Evolutionary conservation across 2,329 filamentous ascomycete genomes (phyloP).

Genomic region (Fusarium caatingaense): DNA sequence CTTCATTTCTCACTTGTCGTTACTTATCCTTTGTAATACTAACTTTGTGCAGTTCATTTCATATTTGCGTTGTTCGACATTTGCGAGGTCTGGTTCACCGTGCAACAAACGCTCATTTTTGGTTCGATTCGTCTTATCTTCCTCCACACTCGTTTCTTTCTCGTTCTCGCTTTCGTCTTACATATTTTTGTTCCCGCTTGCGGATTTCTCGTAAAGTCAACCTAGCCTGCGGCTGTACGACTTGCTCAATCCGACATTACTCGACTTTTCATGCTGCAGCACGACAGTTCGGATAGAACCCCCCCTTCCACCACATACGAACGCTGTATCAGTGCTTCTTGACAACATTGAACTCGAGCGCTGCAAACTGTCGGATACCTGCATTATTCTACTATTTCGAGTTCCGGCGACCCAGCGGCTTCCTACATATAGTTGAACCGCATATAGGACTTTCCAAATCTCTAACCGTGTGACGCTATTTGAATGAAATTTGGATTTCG

Average conservation of each 20-base stretch:
- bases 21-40: conserved; percentile 31
- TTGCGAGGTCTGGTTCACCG: conserved; percentile 44
- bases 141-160: conserved; percentile 34
- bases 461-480: conserved; percentile 28
- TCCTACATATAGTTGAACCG: conserved; percentile 43
- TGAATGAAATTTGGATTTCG: conserved; percentile 37
- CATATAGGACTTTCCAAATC: conserved; percentile 29
- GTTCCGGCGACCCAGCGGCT: conserved; percentile 28
- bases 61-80: conserved; percentile 35
- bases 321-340: conserved; percentile 27
- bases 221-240: conserved; percentile 38
- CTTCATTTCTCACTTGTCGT: conserved; percentile 24
- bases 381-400: conserved; percentile 25
- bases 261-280: conserved; percentile 43
- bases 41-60: conserved; percentile 36
- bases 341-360: conserved; percentile 17
- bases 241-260: conserved; percentile 31
- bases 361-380: conserved; percentile 33
- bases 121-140: conserved; percentile 35
- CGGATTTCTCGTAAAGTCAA: conserved; percentile 33
- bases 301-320: conserved; percentile 40
- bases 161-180: conserved; percentile 18
- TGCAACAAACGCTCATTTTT: conserved; percentile 39
- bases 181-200: conserved; percentile 8
- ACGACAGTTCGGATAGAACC: conserved; percentile 41